Conservation (phyloP, 176 grass and related monocot genomes). For the Cenchrus americanus region DNA sequence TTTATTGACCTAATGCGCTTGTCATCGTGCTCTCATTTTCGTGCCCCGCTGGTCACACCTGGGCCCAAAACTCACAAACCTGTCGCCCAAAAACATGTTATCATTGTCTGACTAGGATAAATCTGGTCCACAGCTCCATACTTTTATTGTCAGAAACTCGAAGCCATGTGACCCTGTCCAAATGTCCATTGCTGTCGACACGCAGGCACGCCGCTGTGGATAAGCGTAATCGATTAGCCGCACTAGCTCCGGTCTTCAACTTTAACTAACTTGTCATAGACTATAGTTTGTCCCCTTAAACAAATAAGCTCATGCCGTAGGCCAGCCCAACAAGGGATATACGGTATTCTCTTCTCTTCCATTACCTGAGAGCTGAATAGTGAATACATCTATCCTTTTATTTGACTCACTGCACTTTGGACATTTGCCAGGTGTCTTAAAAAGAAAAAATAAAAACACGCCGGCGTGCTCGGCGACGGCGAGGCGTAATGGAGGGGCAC, state of each 20-base stretch:
- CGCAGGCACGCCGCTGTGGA: neutral
- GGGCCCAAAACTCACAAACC: neutral
- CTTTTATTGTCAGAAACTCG: neutral
- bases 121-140: neutral
- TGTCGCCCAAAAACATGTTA: neutral
- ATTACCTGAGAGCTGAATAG: neutral
- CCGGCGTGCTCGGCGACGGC: neutral
- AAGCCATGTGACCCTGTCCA: neutral
- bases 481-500: neutral
- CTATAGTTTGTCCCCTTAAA: conserved; percentile 5
- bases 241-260: neutral
- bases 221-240: conserved; percentile 33
- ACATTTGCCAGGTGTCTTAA: neutral
- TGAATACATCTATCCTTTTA: neutral
- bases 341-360: neutral
- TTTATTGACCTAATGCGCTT: neutral
- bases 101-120: conserved; percentile 14
- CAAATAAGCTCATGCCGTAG: conserved; percentile 12
- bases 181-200: neutral
- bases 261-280: conserved; percentile 27
- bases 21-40: neutral
- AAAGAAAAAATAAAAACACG: neutral
- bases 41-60: neutral
- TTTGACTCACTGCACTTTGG: neutral
- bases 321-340: neutral